Conservation (phyloP, 495 filamentous ascomycete species). For the Penicillium samsonianum region DNA sequence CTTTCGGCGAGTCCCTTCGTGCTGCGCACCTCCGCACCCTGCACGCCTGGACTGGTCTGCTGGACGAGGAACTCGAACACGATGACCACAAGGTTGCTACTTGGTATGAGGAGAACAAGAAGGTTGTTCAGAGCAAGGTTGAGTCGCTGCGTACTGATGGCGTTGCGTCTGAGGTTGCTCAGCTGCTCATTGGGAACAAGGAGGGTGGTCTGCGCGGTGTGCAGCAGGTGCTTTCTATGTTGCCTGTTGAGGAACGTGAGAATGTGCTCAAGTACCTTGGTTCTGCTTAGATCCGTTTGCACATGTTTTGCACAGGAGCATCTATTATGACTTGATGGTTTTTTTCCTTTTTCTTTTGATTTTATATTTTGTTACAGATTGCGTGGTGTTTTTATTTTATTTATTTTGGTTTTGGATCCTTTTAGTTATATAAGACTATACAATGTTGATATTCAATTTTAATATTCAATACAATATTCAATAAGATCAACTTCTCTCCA, state of each 20-base stretch:
- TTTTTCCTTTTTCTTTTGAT: not conserved
- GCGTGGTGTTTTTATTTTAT: constrained; percentile 9
- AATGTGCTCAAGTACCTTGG: constrained; percentile 73
- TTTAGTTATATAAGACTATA: constrained; percentile 4
- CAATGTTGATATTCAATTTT: not conserved
- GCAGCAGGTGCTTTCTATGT: constrained; percentile 76
- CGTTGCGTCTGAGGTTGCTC: constrained; percentile 75
- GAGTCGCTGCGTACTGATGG: constrained; percentile 76
- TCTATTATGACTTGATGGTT: constrained; percentile 13
- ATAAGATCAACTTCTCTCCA: not conserved
- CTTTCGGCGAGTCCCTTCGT: constrained; percentile 50
- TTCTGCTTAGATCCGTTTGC: constrained; percentile 32
- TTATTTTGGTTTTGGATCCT: not conserved
- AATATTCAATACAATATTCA: not conserved
- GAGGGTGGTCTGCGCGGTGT: constrained; percentile 85
- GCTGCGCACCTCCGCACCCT: constrained; percentile 66
- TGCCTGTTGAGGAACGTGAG: constrained; percentile 87
- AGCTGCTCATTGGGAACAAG: constrained; percentile 70
- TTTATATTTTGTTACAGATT: not conserved
- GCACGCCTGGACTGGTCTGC: constrained; percentile 72
- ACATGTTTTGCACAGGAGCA: constrained; percentile 6
- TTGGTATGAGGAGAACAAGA: constrained; percentile 97
- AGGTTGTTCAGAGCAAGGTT: constrained; percentile 73
- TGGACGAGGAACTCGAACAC: constrained; percentile 63
- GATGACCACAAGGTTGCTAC: constrained; percentile 82